These are phyloP conservation scores for Alloteropsis semialata DNA, from an alignment of 176 grass and related monocot genomes.

Conservation along the genomic window DNA sequence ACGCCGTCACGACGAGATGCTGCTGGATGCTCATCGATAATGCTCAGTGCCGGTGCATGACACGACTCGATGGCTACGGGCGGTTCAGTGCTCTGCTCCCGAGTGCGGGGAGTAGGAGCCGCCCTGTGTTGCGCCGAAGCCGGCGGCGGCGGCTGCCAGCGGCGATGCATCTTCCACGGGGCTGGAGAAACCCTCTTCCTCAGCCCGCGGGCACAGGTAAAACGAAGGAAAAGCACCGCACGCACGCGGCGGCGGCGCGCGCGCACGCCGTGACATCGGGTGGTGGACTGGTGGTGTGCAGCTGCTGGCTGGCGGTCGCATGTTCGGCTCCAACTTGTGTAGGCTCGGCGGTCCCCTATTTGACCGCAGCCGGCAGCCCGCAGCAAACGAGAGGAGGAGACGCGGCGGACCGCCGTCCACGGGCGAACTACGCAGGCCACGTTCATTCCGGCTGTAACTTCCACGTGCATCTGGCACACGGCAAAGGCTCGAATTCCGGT, in stretches of 20 bases:
- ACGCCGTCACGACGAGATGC: too few relatives aligned
- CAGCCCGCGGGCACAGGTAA: not conserved
- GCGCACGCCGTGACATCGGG: not conserved
- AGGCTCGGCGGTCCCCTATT: not conserved
- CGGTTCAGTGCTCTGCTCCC: not conserved
- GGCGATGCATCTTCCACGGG: too few relatives aligned
- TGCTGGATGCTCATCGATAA: too few relatives aligned
- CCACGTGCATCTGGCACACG: too few relatives aligned
- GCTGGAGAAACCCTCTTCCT: not conserved
- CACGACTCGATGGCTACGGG: not conserved
- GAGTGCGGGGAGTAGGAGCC: not conserved
- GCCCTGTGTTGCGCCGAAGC: not conserved
- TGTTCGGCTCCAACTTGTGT: not conserved
- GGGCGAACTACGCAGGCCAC: too few relatives aligned
- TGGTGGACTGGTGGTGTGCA: too few relatives aligned
- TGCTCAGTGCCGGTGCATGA: not conserved
- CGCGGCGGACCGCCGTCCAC: too few relatives aligned
- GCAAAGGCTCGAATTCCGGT: too few relatives aligned
- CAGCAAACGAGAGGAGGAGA: not conserved
- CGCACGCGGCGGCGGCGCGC: not conserved
- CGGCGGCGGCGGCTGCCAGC: not conserved
- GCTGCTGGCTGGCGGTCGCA: too few relatives aligned
- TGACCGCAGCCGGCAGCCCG: not conserved
- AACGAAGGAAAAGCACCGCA: not conserved
- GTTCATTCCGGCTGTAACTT: not conserved